Conservation (phyloP, 345 rosid species). For the Noccaea caerulescens region DNA sequence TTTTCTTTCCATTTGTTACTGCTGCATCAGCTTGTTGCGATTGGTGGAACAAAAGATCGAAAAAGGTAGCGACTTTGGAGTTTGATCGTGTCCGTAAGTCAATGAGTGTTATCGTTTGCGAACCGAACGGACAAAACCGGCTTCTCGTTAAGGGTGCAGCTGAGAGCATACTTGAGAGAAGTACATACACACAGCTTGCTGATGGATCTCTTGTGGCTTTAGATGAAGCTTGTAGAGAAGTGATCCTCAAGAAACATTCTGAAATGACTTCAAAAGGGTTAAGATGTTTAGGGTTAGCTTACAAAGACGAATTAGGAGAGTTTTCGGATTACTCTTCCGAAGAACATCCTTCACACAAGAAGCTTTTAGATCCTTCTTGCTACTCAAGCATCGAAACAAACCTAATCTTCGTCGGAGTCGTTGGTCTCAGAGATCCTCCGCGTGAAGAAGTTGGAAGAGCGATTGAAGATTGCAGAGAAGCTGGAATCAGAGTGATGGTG, state of each 20-base stretch:
- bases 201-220: slow-evolving; percentile 76
- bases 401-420: slow-evolving; percentile 77
- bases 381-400: slow-evolving; percentile 74
- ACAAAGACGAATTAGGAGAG: slow-evolving; percentile 81
- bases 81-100: slow-evolving; percentile 89
- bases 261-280: slow-evolving; percentile 87
- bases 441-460: slow-evolving; percentile 84
- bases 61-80: slow-evolving; percentile 80
- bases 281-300: slow-evolving; percentile 87
- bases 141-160: slow-evolving; percentile 97
- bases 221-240: slow-evolving; percentile 75
- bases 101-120: slow-evolving; percentile 79
- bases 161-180: slow-evolving; percentile 81
- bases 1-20: not conserved
- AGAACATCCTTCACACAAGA: slow-evolving; percentile 81
- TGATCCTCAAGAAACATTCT: slow-evolving; percentile 59
- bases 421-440: slow-evolving; percentile 92
- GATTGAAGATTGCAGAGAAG: slow-evolving; percentile 76
- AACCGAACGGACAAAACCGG: slow-evolving; percentile 66
- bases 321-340: slow-evolving; percentile 74
- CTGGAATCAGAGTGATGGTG: slow-evolving; percentile 88
- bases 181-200: slow-evolving; percentile 78
- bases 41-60: slow-evolving; percentile 78
- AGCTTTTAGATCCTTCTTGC: slow-evolving; percentile 77
- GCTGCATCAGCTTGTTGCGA: slow-evolving; percentile 63